Percentiles rank a stretch among this genome's conserved stretches.
These are phyloP conservation scores for Coelastrella sp. DNA, from an alignment of 139 green algal genomes.

Conservation along the genomic window DNA sequence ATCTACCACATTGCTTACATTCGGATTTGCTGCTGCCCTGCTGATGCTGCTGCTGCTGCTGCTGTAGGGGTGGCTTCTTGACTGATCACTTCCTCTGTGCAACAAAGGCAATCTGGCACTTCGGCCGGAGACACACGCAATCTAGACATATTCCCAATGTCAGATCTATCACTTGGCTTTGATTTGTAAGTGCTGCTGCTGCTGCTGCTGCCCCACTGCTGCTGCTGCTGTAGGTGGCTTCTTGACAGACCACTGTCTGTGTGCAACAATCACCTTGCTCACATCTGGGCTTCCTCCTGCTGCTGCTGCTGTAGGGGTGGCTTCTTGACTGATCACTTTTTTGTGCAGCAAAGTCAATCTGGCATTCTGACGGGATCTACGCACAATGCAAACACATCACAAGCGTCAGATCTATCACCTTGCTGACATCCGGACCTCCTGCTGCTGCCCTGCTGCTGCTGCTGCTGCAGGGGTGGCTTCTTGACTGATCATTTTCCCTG, in stretches of 20 bases:
- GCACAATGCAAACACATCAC: no score
- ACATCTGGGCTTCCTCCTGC: background rate
- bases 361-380: constrained; percentile 28
- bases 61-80: constrained; percentile 71
- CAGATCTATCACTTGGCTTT: no score
- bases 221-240: no score
- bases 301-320: background rate
- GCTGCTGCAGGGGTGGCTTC: constrained; percentile 67
- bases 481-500: constrained; percentile 85
- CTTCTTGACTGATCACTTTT: no score
- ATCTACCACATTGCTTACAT: no score
- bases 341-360: no score
- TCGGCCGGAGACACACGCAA: constrained; percentile 77
- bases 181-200: no score
- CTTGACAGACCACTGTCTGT: no score
- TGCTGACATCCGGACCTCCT: background rate
- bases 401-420: no score
- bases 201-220: background rate
- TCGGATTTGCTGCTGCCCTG: background rate
- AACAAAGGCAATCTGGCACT: constrained; percentile 83
- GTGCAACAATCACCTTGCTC: no score
- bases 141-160: constrained; percentile 78
- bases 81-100: constrained; percentile 85
- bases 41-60: background rate
- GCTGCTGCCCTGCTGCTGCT: background rate